Percentiles rank a stretch among this genome's conserved stretches.
Conservation (phyloP, 805 yeast genomes). For the Kodamaea lidongshanica region DNA sequence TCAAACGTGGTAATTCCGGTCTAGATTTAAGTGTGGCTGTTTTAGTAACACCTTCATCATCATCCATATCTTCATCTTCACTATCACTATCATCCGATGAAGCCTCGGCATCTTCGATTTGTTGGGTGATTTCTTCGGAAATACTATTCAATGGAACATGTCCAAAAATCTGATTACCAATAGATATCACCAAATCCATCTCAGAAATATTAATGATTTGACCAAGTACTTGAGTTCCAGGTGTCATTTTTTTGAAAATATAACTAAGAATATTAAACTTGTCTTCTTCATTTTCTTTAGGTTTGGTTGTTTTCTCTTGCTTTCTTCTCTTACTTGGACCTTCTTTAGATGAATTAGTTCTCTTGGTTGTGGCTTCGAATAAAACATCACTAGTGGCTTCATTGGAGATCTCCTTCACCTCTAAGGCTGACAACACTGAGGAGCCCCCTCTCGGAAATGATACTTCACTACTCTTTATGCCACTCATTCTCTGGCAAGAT, state of each 20-base stretch:
- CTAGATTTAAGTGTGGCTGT: conserved; percentile 19
- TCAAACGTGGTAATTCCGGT: conserved; percentile 51
- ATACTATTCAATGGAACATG: conserved; percentile 69
- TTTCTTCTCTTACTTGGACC: conserved; percentile 22
- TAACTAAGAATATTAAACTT: conserved; percentile 53
- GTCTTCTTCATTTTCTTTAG: conserved; percentile 20
- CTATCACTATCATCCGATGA: conserved; percentile 33
- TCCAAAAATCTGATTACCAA: conserved; percentile 80
- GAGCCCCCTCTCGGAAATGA: conserved; percentile 96
- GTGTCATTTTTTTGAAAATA: conserved; percentile 53
- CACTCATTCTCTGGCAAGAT: conserved; percentile 17
- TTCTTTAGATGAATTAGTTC: conserved; percentile 21
- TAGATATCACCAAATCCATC: conserved; percentile 59
- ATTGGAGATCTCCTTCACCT: conserved; percentile 85
- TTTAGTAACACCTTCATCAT: conserved; percentile 18
- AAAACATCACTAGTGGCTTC: conserved; percentile 87
- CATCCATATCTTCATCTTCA: conserved; percentile 36
- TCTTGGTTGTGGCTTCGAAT: conserved; percentile 46
- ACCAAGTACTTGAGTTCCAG: conserved; percentile 75
- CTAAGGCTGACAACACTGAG: conserved; percentile 78
- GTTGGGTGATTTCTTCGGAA: conserved; percentile 53
- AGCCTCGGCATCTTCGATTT: conserved; percentile 49
- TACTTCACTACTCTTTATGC: conserved; percentile 41
- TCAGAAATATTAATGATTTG: conserved; percentile 58
- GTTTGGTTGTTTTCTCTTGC: conserved; percentile 7